These are phyloP conservation scores for Cyberlindnera nakhonratchasimensis DNA, from an alignment of 805 yeast genomes.

Conservation along the genomic window DNA sequence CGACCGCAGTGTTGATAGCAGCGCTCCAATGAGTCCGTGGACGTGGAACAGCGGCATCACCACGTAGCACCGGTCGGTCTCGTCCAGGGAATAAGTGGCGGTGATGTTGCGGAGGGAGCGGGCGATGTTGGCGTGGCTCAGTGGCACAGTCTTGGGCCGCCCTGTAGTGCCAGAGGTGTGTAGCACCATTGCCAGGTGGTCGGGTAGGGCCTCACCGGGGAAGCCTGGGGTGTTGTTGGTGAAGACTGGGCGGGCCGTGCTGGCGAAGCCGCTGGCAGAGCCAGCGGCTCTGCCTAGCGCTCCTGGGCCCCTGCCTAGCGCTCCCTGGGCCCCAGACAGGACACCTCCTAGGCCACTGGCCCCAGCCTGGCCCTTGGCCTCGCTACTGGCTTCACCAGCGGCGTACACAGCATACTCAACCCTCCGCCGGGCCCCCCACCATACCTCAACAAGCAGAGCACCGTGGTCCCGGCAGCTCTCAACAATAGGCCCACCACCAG, in stretches of 20 bases:
- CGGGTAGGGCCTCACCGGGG: slow-evolving; percentile 43
- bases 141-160: slow-evolving; percentile 70
- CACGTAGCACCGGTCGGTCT: slow-evolving; percentile 51
- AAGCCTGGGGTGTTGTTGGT: slow-evolving; percentile 30
- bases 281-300: too few relatives aligned
- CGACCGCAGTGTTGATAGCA: slow-evolving; percentile 55
- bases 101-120: slow-evolving; percentile 57
- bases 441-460: slow-evolving; percentile 50
- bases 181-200: slow-evolving; percentile 59
- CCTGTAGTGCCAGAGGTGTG: slow-evolving; percentile 81
- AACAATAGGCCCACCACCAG: slow-evolving; percentile 38
- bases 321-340: too few relatives aligned
- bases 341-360: too few relatives aligned
- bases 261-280: too few relatives aligned
- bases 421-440: slow-evolving; percentile 40
- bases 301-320: too few relatives aligned
- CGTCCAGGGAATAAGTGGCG: slow-evolving; percentile 50
- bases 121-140: slow-evolving; percentile 60
- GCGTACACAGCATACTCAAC: slow-evolving; percentile 40
- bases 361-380: too few relatives aligned
- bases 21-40: slow-evolving; percentile 67
- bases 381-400: too few relatives aligned
- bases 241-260: slow-evolving; percentile 34
- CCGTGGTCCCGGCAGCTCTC: slow-evolving; percentile 47
- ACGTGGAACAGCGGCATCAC: slow-evolving; percentile 81